Base-by-base conservation (phyloP, 495 filamentous ascomycete species). In the Aspergillus cristatus region DNA sequence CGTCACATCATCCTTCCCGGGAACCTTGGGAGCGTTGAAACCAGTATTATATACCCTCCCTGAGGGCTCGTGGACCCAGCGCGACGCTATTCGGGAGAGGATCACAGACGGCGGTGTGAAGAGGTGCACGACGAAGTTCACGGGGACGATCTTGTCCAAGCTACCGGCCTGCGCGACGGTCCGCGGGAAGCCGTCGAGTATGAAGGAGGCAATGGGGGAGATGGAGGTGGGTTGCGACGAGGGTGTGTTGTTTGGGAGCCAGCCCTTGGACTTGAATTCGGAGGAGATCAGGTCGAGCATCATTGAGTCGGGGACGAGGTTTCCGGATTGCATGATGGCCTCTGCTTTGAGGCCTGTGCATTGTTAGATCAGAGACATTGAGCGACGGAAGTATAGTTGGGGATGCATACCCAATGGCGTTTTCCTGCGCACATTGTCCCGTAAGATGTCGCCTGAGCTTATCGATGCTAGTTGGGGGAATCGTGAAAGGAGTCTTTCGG, bases 151-250 rank as follows among this genome's bases (percentile, higher is more conserved):
- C 6, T 64, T 62, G 51, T 91, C 89, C 16, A 98, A 63, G 28
- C 76, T 78, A 31, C 63, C 47, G 10, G 91, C 91, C 62, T 98
- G 91, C 1, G 65, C 40, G 2, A 82, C 79, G 13, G 87, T 98
- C 42, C 91, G 83, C 3, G 91, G 91, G 61, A 97, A 98, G 14
- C 91, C 91, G 55, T 98, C 91, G 33, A 98, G 81, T 43, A 98
- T 78, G 58, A 97, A 98, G 12, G 86, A 94, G 14, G 89, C 84
- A 10, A 75, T 64, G 0, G 91, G 79, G 41, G 78, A 73, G 32
- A 91, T 72, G 32, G 78, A 79, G 33, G 75, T 54, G 22, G 57
- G 63, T 12, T 12, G 38, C 36, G 40, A 44, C 20, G 18, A 38
- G 43, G 32, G 41, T 41, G 41, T 13, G 10, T 12, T 6, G 17